Evolutionary conservation across 1,139 yeast genomes (phyloP).

Genomic region (Candida smagusa): DNA sequence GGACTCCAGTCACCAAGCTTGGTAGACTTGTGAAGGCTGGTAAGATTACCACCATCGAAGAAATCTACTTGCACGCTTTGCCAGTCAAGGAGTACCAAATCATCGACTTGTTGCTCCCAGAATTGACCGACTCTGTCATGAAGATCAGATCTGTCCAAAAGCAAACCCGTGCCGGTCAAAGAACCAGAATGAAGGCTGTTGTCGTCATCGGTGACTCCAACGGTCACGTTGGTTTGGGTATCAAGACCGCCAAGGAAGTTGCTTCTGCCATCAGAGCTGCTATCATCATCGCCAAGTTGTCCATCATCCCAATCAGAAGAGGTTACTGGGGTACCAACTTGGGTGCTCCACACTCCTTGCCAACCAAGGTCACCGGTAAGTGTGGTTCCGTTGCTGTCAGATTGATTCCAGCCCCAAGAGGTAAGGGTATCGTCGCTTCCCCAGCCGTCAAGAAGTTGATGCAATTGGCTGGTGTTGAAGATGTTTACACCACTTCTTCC

Average conservation of each 20-base stretch:
- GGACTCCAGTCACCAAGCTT: conserved; percentile 99
- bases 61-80: conserved; percentile 98
- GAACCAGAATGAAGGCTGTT: conserved; percentile 99
- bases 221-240: conserved; percentile 99
- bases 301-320: conserved; percentile 99
- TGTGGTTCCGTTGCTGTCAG: conserved; percentile 99
- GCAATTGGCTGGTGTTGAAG: conserved; percentile 99
- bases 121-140: conserved; percentile 98
- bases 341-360: conserved; percentile 99
- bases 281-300: conserved; percentile 97
- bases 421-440: conserved; percentile 99
- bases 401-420: conserved; percentile 99
- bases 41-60: conserved; percentile 94
- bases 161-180: conserved; percentile 99
- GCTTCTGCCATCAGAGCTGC: conserved; percentile 99
- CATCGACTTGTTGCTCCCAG: conserved; percentile 95
- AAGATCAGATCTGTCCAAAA: conserved; percentile 99
- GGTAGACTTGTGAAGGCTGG: conserved; percentile 99
- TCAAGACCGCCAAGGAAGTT: conserved; percentile 99
- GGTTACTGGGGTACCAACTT: conserved; percentile 99
- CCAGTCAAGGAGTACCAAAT: conserved; percentile 99
- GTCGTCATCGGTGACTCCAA: conserved; percentile 99
- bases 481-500: conserved; percentile 96
- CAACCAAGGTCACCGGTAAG: conserved; percentile 98
- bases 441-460: conserved; percentile 99